A percentile compares a stretch with the other conserved stretches of the same genome.
Evolutionary conservation across 371 early-diverging fungal genomes (phyloP).

Genomic region (Sporodiniella umbellata): DNA sequence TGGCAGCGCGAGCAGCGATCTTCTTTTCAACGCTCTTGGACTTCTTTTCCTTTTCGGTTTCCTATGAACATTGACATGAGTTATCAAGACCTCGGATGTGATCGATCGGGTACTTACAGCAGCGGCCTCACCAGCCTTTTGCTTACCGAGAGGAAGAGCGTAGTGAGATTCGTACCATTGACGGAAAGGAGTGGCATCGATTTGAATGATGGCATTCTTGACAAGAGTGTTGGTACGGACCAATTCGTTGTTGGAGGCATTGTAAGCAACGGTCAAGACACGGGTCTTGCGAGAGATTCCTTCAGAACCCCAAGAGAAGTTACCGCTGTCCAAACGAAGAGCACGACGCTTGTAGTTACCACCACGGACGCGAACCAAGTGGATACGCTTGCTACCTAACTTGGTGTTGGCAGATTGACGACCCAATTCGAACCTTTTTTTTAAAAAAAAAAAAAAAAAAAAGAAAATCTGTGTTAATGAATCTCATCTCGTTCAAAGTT

Average conservation of each 20-base stretch:
- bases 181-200: slow-evolving; percentile 98
- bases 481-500: background rate
- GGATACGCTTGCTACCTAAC: slow-evolving; percentile 94
- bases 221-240: slow-evolving; percentile 99
- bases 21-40: slow-evolving; percentile 90
- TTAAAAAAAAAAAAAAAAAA: background rate
- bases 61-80: slow-evolving; percentile 14
- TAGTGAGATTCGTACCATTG: slow-evolving; percentile 98
- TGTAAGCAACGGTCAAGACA: slow-evolving; percentile 98
- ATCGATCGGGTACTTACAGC: too few species aligned
- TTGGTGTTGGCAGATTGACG: slow-evolving; percentile 98
- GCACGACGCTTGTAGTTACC: slow-evolving; percentile 99
- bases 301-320: slow-evolving; percentile 98
- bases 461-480: background rate
- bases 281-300: slow-evolving; percentile 93
- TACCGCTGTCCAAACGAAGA: slow-evolving; percentile 95
- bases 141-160: slow-evolving; percentile 84
- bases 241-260: slow-evolving; percentile 99
- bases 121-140: slow-evolving; percentile 65
- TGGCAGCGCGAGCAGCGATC: slow-evolving; percentile 76
- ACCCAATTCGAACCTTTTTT: slow-evolving; percentile 93
- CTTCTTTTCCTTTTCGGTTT: slow-evolving; percentile 71
- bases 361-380: slow-evolving; percentile 96
- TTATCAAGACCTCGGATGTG: slow-evolving; percentile 8
- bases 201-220: slow-evolving; percentile 96